Conservation (phyloP, 2,329 filamentous ascomycete genomes). For the Fusarium subglutinans region DNA sequence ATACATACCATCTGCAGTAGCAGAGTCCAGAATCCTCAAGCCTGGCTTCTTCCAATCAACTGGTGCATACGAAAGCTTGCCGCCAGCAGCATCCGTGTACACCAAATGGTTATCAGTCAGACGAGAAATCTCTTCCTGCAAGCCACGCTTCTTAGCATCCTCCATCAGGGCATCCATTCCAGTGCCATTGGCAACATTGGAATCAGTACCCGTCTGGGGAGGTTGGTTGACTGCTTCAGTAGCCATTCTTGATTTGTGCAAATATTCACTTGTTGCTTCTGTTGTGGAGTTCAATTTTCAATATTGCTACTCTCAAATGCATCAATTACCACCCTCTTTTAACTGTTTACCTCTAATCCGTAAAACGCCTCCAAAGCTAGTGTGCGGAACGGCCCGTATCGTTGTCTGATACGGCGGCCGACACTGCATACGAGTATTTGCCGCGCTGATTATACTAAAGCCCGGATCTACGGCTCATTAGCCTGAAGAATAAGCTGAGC, state of each 20-base stretch:
- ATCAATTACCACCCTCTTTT: neutral
- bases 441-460: neutral
- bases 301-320: neutral
- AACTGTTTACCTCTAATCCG: neutral
- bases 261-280: neutral
- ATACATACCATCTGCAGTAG: neutral
- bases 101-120: neutral
- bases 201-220: neutral
- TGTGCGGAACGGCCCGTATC: neutral
- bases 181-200: constrained; percentile 1
- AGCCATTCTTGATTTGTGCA: neutral
- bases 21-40: neutral
- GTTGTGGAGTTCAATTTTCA: neutral
- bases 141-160: neutral
- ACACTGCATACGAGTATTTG: neutral
- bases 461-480: neutral
- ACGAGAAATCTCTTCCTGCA: neutral
- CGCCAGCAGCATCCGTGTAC: neutral
- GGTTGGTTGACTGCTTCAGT: neutral
- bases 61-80: neutral
- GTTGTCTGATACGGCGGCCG: neutral
- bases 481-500: neutral
- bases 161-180: constrained; percentile 3
- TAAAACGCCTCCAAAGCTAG: neutral
- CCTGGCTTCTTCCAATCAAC: constrained; percentile 2